Percentiles rank a stretch among this genome's conserved stretches.
These are phyloP conservation scores for Colletotrichum destructivum DNA, from an alignment of 2,329 filamentous ascomycete species.

Conservation along the genomic window DNA sequence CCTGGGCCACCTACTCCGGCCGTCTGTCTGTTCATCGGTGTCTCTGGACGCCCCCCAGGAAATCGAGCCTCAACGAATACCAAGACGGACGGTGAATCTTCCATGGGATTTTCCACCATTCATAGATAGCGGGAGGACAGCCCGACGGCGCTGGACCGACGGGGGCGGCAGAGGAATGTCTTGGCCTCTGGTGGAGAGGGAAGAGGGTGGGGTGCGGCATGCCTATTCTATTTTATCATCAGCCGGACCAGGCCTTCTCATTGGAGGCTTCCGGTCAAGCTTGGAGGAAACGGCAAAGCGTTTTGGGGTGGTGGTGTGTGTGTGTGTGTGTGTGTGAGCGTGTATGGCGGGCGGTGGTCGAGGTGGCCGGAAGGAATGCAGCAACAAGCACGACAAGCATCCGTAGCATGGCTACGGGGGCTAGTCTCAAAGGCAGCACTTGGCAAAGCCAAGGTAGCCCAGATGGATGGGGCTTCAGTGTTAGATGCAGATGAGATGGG, in stretches of 20 bases:
- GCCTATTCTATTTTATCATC: constrained; percentile 28
- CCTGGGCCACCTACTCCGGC: background rate
- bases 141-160: constrained; percentile 29
- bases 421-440: constrained; percentile 20
- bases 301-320: constrained; percentile 1
- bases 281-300: constrained; percentile 24
- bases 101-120: constrained; percentile 44
- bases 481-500: background rate
- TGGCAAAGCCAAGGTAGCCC: constrained; percentile 13
- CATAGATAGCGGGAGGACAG: constrained; percentile 28
- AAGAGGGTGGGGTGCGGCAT: background rate
- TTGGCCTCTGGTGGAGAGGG: constrained; percentile 17
- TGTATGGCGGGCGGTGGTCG: constrained; percentile 18
- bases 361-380: constrained; percentile 31
- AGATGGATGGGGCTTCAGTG: background rate
- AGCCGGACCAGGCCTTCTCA: constrained; percentile 26
- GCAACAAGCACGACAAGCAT: constrained; percentile 21
- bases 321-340: background rate
- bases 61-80: constrained; percentile 42
- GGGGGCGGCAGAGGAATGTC: constrained; percentile 36
- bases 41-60: constrained; percentile 24
- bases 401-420: constrained; percentile 15
- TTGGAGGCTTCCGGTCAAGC: constrained; percentile 35
- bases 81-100: constrained; percentile 43
- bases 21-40: constrained; percentile 24